Base-by-base conservation (phyloP, 768 basidiomycete genomes). In the Russula ochroleuca region DNA sequence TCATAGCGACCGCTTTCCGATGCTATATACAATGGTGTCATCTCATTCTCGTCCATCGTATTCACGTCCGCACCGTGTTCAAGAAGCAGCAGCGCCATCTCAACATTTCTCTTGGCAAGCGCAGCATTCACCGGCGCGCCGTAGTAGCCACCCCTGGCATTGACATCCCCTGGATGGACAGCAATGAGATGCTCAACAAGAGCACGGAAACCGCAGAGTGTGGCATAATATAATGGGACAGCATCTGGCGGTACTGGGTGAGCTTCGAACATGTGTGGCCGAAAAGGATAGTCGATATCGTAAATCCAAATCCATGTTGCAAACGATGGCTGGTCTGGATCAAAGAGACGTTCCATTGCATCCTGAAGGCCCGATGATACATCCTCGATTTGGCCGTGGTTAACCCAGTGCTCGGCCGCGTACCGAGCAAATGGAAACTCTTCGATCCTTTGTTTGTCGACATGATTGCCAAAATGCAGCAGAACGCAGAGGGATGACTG, bases 391-490 rank as follows among this genome's bases (percentile, higher is more conserved):
- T 37, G 28, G 2, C 35, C 51, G 1, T 64, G 63, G 1, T 37
- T 23, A 2, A 55, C 58, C 63, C 63, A 64, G 51, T 64, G 13
- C 28, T 13, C 51, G 4, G 58, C 53, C 5, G 63, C 45, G 19
- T 64, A 64, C 5, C 2, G 48, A 1, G 41, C 23, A 3, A 58
- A 38, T 14, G 62, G 56, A 0, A 19, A 25, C 1, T 43, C 7
- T 38, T 23, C 15, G 17, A 64, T 43, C 1, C 5, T 40, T 1
- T 13, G 13, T 40, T 28, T 64, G 35, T 53, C 52, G 8, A 43
- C 15, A 1, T 19, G 13, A 11, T 37, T 23, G 9, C 43, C 56
- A 8, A 57, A 31, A 4, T 63, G 7, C 11, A 64, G 52, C 1
- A 64, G n/a, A 19, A 61, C 19, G 10, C 37, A 49, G 31, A 64